phyloP scores from a whole-genome alignment of 495 filamentous ascomycete genomes.

The Aspergillus haitiensis region DNA sequence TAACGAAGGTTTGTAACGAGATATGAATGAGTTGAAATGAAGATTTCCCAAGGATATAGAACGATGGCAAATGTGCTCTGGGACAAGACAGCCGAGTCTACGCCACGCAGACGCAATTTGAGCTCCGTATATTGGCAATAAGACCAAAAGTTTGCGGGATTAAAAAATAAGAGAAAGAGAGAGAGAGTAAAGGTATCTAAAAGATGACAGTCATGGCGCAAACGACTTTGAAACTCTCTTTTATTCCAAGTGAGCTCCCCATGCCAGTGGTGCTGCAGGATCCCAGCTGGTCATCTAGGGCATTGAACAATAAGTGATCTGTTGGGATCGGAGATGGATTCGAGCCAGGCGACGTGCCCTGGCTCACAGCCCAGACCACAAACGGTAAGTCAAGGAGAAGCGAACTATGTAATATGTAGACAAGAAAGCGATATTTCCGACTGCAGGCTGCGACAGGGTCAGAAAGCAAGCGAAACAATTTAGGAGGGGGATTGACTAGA shows the following conservation, averaged over 20 bases:
- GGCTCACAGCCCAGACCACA: slow-evolving; percentile 10
- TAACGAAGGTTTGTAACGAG: background rate
- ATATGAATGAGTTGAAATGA: background rate
- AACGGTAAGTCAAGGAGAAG: slow-evolving; percentile 11
- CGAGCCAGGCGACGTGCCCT: slow-evolving; percentile 7
- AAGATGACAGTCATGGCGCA: slow-evolving; percentile 33
- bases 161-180: slow-evolving; percentile 13
- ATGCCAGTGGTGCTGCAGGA: slow-evolving; percentile 39
- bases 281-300: slow-evolving; percentile 31
- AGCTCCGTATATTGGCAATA: slow-evolving; percentile 21
- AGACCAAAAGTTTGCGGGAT: background rate
- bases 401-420: background rate
- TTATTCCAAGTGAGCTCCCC: slow-evolving; percentile 31
- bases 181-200: slow-evolving; percentile 25
- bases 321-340: slow-evolving; percentile 15
- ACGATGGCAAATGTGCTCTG: slow-evolving; percentile 12
- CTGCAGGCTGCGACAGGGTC: slow-evolving; percentile 20
- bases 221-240: slow-evolving; percentile 31
- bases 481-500: slow-evolving; percentile 7
- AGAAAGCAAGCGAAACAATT: slow-evolving; percentile 17
- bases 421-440: slow-evolving; percentile 13
- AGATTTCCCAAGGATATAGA: slow-evolving; percentile 2
- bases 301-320: slow-evolving; percentile 21
- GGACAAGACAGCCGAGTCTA: slow-evolving; percentile 16
- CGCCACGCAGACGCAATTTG: slow-evolving; percentile 20